Conservation (phyloP, 139 green algal species). For the Tetratostichococcus sp. region DNA sequence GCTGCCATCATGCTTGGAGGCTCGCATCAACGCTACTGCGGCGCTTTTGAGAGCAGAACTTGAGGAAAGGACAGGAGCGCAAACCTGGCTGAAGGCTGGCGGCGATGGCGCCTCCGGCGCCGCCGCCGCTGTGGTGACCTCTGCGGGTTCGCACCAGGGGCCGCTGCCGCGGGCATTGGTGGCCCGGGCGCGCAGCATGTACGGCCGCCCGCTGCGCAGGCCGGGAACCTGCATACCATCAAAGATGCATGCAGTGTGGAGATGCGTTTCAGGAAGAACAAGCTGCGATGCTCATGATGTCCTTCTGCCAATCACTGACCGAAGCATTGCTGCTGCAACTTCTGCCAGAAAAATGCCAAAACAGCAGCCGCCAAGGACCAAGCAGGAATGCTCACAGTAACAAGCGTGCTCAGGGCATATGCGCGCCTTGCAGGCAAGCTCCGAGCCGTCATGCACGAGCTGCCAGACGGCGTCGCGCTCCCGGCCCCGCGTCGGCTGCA, state of each 20-base stretch:
- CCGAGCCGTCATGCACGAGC: background rate
- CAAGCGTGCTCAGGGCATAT: too few relatives aligned
- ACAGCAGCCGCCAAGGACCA: too few relatives aligned
- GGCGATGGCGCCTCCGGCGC: conserved; percentile 33
- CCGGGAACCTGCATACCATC: conserved; percentile 4
- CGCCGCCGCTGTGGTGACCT: conserved; percentile 30
- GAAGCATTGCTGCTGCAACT: too few relatives aligned
- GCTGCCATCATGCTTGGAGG: too few relatives aligned
- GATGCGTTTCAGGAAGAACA: too few relatives aligned
- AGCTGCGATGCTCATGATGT: too few relatives aligned
- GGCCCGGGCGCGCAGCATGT: conserved; percentile 41
- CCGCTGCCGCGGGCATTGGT: conserved; percentile 44
- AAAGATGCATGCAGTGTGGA: background rate
- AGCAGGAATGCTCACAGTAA: too few relatives aligned
- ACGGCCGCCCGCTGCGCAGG: conserved; percentile 34
- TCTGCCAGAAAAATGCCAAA: too few relatives aligned
- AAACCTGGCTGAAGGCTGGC: conserved; percentile 1
- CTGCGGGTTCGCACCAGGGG: conserved; percentile 19
- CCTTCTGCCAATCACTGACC: too few relatives aligned
- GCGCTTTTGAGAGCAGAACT: background rate
- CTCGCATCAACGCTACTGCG: too few relatives aligned
- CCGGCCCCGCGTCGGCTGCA: background rate
- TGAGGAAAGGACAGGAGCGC: background rate
- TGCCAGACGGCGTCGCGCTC: background rate
- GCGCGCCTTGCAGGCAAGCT: background rate